Percentiles rank a stretch among this genome's conserved stretches.
Evolutionary conservation across 2,329 filamentous ascomycete species (phyloP).

Genomic region (Alternaria panax): DNA sequence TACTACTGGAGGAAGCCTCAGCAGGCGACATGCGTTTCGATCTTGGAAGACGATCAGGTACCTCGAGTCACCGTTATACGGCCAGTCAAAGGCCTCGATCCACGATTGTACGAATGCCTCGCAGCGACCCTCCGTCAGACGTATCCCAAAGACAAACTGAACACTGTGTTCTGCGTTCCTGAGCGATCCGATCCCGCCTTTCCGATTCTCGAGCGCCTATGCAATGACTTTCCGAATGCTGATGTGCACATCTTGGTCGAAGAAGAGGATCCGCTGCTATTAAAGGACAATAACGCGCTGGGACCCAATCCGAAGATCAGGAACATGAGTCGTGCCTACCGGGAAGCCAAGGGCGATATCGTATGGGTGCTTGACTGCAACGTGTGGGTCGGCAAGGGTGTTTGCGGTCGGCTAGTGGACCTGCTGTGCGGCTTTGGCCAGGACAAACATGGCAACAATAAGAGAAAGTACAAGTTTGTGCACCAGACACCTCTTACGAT

Average conservation of each 20-base stretch:
- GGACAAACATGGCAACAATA: constrained; percentile 28
- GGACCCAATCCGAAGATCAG: constrained; percentile 98
- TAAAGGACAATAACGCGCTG: constrained; percentile 66
- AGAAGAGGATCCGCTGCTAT: constrained; percentile 74
- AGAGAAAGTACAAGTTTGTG: constrained; percentile 79
- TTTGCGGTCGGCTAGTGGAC: constrained; percentile 88
- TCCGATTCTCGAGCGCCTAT: constrained; percentile 72
- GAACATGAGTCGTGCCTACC: constrained; percentile 92
- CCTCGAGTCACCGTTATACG: constrained; percentile 91
- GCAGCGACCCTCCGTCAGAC: constrained; percentile 82
- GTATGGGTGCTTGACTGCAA: constrained; percentile 98
- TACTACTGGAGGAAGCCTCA: constrained; percentile 59
- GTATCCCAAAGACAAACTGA: constrained; percentile 79
- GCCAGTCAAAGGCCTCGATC: constrained; percentile 91
- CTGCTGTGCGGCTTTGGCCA: constrained; percentile 75
- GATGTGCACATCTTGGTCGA: constrained; percentile 81
- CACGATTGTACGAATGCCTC: constrained; percentile 89
- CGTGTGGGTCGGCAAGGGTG: constrained; percentile 84
- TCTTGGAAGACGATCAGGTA: constrained; percentile 56
- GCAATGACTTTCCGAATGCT: constrained; percentile 74
- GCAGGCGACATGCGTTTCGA: constrained; percentile 52
- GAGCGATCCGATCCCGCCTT: constrained; percentile 78
- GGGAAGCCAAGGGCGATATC: constrained; percentile 83
- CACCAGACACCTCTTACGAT: constrained; percentile 91
- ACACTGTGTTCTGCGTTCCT: constrained; percentile 83